Percentiles rank a stretch among this genome's conserved stretches.
Evolutionary conservation across 2,329 filamentous ascomycete species (phyloP).

Genomic region (Colletotrichum eleusines): DNA sequence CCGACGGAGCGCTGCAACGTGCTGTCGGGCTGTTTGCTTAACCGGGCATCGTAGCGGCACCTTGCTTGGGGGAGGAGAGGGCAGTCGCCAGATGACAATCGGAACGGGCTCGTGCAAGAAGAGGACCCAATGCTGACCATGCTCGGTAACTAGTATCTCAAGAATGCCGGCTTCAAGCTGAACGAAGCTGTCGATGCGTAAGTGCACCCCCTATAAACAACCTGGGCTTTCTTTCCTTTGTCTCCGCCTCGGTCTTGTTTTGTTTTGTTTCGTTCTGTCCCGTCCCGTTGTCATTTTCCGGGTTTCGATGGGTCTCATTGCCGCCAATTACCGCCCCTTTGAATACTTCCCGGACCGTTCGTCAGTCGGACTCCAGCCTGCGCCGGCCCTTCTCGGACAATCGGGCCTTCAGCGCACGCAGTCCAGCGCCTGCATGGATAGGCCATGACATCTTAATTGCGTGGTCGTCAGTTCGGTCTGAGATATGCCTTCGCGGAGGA

Average conservation of each 20-base stretch:
- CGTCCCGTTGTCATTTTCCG: conserved; percentile 9
- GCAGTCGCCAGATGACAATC: neutral
- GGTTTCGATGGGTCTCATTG: neutral
- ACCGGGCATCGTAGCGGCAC: conserved; percentile 14
- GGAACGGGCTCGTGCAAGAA: neutral
- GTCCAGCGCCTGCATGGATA: conserved; percentile 32
- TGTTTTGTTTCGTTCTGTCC: conserved; percentile 19
- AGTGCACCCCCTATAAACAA: conserved; percentile 52
- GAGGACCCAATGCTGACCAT: conserved; percentile 37
- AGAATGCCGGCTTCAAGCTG: conserved; percentile 61
- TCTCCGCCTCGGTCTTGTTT: conserved; percentile 15
- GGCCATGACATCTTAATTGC: conserved; percentile 36
- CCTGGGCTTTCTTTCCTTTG: conserved; percentile 41
- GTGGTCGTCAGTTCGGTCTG: conserved; percentile 40
- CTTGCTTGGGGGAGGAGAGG: conserved; percentile 22
- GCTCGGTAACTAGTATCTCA: conserved; percentile 57
- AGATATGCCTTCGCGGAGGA: conserved; percentile 46
- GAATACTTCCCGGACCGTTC: conserved; percentile 29
- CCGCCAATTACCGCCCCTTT: conserved; percentile 24
- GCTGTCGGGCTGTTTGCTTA: conserved; percentile 7
- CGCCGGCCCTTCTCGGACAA: conserved; percentile 47
- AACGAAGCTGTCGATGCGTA: conserved; percentile 69
- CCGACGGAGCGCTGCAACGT: conserved; percentile 7
- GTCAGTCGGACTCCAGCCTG: conserved; percentile 31
- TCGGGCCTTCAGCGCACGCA: conserved; percentile 41